A percentile compares a stretch with the other conserved stretches of the same genome.
These are phyloP conservation scores for Pseudogymnoascus sp. DNA, from an alignment of 2,329 filamentous ascomycete genomes.

Conservation along the genomic window DNA sequence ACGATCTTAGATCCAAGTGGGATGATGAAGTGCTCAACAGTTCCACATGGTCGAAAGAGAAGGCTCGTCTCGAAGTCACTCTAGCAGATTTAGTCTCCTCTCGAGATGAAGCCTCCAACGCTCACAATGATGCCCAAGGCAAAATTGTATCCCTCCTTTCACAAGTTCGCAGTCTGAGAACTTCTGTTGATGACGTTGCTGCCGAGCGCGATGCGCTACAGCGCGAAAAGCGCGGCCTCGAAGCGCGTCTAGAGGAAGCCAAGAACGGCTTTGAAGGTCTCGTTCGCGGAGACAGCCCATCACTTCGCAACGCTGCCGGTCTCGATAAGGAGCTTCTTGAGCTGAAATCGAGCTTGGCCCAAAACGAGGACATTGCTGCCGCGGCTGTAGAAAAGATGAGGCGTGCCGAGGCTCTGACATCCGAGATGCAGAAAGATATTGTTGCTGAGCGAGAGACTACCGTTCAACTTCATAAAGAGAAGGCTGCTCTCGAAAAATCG, in stretches of 20 bases:
- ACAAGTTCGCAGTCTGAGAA: conserved; percentile 77
- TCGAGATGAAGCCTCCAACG: conserved; percentile 85
- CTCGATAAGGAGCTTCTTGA: conserved; percentile 85
- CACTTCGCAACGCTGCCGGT: conserved; percentile 79
- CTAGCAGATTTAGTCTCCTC: conserved; percentile 81
- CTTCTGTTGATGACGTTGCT: conserved; percentile 75
- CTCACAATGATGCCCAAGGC: conserved; percentile 89
- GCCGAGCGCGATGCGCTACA: conserved; percentile 76
- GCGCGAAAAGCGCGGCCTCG: conserved; percentile 84
- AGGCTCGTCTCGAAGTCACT: conserved; percentile 81
- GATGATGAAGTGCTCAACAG: conserved; percentile 97
- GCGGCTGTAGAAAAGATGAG: conserved; percentile 97
- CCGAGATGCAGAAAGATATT: conserved; percentile 90
- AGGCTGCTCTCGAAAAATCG: conserved; percentile 79
- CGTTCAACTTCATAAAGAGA: conserved; percentile 78
- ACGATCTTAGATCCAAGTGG: conserved; percentile 92
- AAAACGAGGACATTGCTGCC: conserved; percentile 85
- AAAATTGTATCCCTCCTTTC: conserved; percentile 87
- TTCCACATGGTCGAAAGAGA: conserved; percentile 97
- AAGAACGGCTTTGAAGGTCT: conserved; percentile 84
- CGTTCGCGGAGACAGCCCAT: conserved; percentile 73
- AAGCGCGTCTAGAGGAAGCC: conserved; percentile 77
- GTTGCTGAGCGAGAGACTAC: conserved; percentile 75
- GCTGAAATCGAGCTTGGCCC: conserved; percentile 78
- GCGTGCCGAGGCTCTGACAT: conserved; percentile 75